Percentiles rank a stretch among this genome's conserved stretches.
Conservation (phyloP, 305 asterid species). For the Fraxinus sp. region DNA sequence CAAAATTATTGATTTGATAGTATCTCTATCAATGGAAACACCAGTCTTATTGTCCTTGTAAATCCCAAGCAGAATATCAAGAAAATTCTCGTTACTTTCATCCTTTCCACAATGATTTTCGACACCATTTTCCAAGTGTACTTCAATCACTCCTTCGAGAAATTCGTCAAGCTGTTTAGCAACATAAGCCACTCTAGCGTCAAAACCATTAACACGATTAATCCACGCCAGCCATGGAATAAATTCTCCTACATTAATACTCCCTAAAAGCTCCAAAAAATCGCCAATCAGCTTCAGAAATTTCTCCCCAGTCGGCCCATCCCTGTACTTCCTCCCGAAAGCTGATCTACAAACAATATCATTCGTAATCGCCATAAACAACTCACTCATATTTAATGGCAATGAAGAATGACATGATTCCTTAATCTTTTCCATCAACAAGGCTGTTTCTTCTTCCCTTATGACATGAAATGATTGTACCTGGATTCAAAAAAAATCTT, state of each 20-base stretch:
- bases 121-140: not conserved
- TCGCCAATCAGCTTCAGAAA: not conserved
- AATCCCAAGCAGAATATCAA: slow-evolving; percentile 5
- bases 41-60: not conserved
- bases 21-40: not conserved
- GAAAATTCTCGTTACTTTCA: not conserved
- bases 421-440: not conserved
- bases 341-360: not conserved
- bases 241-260: not conserved
- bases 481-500: not conserved
- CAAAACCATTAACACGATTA: not conserved
- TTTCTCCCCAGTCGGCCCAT: not conserved
- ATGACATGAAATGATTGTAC: not conserved
- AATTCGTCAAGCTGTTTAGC: not conserved
- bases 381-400: not conserved
- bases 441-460: slow-evolving; percentile 4
- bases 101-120: too few relatives aligned
- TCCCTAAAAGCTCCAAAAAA: not conserved
- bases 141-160: not conserved
- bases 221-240: not conserved
- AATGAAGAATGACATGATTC: not conserved
- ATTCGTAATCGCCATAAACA: not conserved
- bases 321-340: not conserved
- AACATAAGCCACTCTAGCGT: not conserved
- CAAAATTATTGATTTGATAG: slow-evolving; percentile 8